Evolutionary conservation across 805 yeast species (phyloP).

Genomic region (Yamadazyma kitorensis): DNA sequence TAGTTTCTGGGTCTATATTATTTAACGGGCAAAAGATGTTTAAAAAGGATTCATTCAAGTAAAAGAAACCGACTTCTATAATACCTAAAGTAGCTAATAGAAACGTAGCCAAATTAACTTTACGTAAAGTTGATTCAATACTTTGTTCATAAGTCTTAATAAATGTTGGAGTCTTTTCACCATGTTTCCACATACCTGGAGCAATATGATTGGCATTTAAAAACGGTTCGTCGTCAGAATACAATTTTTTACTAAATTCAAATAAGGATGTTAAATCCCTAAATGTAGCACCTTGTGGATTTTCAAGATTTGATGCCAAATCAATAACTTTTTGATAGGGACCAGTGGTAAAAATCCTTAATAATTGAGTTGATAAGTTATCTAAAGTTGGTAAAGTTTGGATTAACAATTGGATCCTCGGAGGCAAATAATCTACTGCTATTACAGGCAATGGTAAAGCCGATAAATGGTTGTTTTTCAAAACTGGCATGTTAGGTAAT

Average conservation of each 20-base stretch:
- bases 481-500: conserved; percentile 31
- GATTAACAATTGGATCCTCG: conserved; percentile 61
- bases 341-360: conserved; percentile 67
- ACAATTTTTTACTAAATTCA: conserved; percentile 71
- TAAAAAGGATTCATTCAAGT: conserved; percentile 78
- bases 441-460: conserved; percentile 58
- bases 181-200: conserved; percentile 68
- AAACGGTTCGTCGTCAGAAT: conserved; percentile 69
- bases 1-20: conserved; percentile 48
- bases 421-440: conserved; percentile 55
- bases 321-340: conserved; percentile 76
- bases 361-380: conserved; percentile 75
- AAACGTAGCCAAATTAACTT: conserved; percentile 85
- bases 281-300: conserved; percentile 64
- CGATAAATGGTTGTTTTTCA: conserved; percentile 50
- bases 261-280: conserved; percentile 70
- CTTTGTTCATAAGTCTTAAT: conserved; percentile 61
- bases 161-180: conserved; percentile 55
- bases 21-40: conserved; percentile 84
- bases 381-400: conserved; percentile 76
- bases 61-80: conserved; percentile 82
- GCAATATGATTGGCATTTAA: conserved; percentile 66
- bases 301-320: conserved; percentile 62
- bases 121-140: conserved; percentile 64
- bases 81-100: conserved; percentile 83